phyloP scores from a whole-genome alignment of 2,329 filamentous ascomycete species.

The Bipolaris victoriae region DNA sequence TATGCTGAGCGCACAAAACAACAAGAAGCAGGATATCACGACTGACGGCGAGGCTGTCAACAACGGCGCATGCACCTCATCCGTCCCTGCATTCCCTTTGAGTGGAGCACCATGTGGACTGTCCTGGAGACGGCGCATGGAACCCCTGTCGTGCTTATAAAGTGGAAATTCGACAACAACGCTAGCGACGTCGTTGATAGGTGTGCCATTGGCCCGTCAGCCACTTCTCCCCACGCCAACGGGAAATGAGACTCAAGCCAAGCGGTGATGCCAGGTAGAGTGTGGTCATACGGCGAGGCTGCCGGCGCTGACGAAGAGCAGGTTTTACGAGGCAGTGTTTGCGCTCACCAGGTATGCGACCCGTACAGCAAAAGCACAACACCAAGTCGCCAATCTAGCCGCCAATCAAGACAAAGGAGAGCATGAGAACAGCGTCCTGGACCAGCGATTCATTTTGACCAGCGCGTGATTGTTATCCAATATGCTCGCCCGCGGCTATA shows the following conservation, averaged over 20 bases:
- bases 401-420: slow-evolving; percentile 4
- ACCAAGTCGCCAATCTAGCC: slow-evolving; percentile 9
- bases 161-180: slow-evolving; percentile 41
- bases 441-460: slow-evolving; percentile 19
- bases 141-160: slow-evolving; percentile 38
- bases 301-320: slow-evolving; percentile 1
- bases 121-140: slow-evolving; percentile 22
- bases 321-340: neutral
- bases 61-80: slow-evolving; percentile 15
- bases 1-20: neutral
- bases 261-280: slow-evolving; percentile 7
- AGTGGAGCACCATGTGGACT: slow-evolving; percentile 15
- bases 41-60: slow-evolving; percentile 16
- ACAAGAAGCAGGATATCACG: neutral
- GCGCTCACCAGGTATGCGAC: neutral
- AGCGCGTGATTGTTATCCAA: slow-evolving; percentile 15
- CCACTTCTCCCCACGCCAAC: slow-evolving; percentile 26
- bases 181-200: slow-evolving; percentile 1
- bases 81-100: slow-evolving; percentile 14
- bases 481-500: slow-evolving; percentile 11
- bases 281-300: slow-evolving; percentile 6
- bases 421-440: slow-evolving; percentile 3
- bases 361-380: slow-evolving; percentile 8
- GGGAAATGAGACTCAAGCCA: slow-evolving; percentile 31
- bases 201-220: slow-evolving; percentile 35